Evolutionary conservation across 2,329 filamentous ascomycete species (phyloP), one percentile per base, ranked within the genome.

Genomic region (Orbilia oligospora): DNA sequence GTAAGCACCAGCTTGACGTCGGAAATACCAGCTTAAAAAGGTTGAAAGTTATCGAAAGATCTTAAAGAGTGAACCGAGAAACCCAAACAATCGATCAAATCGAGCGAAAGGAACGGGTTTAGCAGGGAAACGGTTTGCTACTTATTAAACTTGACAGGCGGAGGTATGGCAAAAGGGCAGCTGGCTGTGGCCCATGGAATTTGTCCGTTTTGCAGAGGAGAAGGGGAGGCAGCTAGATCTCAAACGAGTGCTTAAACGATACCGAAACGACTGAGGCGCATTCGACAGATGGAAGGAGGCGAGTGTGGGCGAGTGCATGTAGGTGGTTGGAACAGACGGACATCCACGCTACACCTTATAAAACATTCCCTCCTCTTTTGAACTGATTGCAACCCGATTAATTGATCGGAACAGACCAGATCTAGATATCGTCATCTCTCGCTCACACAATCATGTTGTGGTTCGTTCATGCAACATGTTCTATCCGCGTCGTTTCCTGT

Each of bases 171-270:
- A 73, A 61, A 56, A 75, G 30, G 71, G 71, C 64, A 75, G 64
- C 61, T 66, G 64, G 30, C 6, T 18, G 56, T 65, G n/a, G 20
- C 30, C 30, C 51, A 41, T 55, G 48, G 38, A 67, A 73, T 73
- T 16, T 14, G n/a, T 38, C 72, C 72, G 72, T 58, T 70, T 58
- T 41, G 58, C 66, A 71, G 69, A 76, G 72, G 72, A 63, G 58
- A 71, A 76, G 58, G 71, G 49, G 44, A 51, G 56, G 22, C 56
- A 61, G 55, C 48, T 64, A 53, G 65, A 70, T 76, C 65, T 70
- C 66, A 76, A 76, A 76, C 72, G 72, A 76, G 58, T 76, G 72
- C 72, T 76, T 76, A 70, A 70, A 70, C 72, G 72, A 51, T 70
- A 66, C 72, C 72, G 72, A 76, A 76, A 76, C 72, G 36, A 71